Base-by-base conservation (phyloP, 2,329 filamentous ascomycete species). In the Magnaporthiopsis rhizophila region DNA sequence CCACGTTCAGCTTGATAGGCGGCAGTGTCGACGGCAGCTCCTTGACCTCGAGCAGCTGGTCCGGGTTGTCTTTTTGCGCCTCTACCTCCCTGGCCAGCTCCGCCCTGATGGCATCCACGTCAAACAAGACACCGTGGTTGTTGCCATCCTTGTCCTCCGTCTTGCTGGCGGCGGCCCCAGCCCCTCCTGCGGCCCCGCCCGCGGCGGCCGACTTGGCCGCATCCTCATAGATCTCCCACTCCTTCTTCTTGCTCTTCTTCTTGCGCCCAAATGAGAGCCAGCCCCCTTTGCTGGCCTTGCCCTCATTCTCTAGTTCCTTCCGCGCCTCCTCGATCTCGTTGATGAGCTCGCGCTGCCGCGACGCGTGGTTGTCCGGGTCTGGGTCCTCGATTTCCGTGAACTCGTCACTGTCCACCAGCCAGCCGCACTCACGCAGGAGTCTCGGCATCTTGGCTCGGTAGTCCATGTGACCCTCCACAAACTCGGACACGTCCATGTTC, bases 341-440 rank as follows among this genome's bases (percentile, higher is more conserved):
- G 73, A 99, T 97, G 58, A 99, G 84, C 76, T 98, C 94, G 64
- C 92, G 85, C 76, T 99, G 95, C 61, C 93, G 84, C 73, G 92
- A 84, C 62, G 86, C 83, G 76, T 98, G 94, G 69, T 96, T 94
- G 0, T 98, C 95, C 0, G 95, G 95, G 71, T 99, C 95, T 0
- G 95, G 92, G 69, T 99, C 95, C 74, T 98, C 95, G 66, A 99
- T 98, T 76, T 99, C 95, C 0, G 86, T 88, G 72, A 98, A 99
- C 73, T 98, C 94, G 70, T 97, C 92, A 68, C 89, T 93, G 71
- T 97, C 89, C 3, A 98, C 91, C 63, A 89, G 79, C 92, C 93
- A 99, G 21, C 93, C 95, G 50, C 93, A 91, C 73, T 94, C 89
- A 67, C 91, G 87, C 62, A 99, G 81, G 24, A 99, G 81, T 65